phyloP scores from a whole-genome alignment of 306 rosid genomes.

The Mucuna pruriens region DNA sequence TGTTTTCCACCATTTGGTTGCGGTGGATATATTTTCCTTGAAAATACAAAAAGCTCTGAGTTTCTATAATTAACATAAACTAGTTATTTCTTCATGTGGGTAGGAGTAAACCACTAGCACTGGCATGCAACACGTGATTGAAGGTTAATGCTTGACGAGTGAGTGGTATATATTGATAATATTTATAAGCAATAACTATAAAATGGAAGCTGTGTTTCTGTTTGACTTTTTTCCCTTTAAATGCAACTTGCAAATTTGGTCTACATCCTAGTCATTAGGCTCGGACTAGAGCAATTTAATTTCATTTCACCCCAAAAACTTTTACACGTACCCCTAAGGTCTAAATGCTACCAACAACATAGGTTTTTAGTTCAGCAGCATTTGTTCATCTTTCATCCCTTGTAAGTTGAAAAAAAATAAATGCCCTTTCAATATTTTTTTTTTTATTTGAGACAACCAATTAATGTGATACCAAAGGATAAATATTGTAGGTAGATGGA shows the following conservation, averaged over 20 bases:
- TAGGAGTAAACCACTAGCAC: constrained; percentile 2
- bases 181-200: not conserved
- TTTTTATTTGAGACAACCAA: not conserved
- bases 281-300: constrained; percentile 6
- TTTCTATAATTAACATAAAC: constrained; percentile 26
- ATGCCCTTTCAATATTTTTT: not conserved
- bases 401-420: not conserved
- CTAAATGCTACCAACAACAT: not conserved
- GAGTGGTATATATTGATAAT: constrained; percentile 2
- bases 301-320: too few relatives aligned
- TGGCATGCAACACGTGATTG: constrained; percentile 41
- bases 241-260: constrained; percentile 34
- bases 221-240: constrained; percentile 39
- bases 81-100: constrained; percentile 32
- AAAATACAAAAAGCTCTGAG: not conserved
- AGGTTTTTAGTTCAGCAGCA: constrained; percentile 2
- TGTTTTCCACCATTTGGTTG: constrained; percentile 19
- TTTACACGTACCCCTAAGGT: not conserved
- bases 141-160: constrained; percentile 23
- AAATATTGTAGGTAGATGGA: not conserved
- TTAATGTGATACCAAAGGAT: not conserved
- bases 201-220: constrained; percentile 13
- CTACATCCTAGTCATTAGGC: constrained; percentile 24
- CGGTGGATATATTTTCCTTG: constrained; percentile 15
- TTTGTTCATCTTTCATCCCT: not conserved